Base-by-base conservation (phyloP, 83 land plant genomes). In the Picea abies region DNA sequence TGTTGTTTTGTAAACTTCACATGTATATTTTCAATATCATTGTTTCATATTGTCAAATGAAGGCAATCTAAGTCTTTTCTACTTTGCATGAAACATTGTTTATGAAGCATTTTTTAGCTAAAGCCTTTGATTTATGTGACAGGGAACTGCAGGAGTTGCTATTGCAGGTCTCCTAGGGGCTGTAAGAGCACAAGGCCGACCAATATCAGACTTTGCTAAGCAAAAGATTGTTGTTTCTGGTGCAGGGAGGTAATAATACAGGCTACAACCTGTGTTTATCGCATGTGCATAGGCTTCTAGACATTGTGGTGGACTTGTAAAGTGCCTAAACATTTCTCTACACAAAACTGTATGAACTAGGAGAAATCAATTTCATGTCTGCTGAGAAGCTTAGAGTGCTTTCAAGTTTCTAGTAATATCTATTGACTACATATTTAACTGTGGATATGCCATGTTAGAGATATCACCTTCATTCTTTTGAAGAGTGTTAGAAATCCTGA, bases 131-230 rank as follows among this genome's bases (percentile, higher is more conserved):
- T 35, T 80, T 61, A 32, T 70, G 47, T 16, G 63, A 32, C 82
- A 97, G 99, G 99, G 99, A 72, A 98, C 99, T 22, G 99, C 99
- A 49, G 99, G 99, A 32, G 98, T 97, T 84, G 99, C 98, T 19
- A 88, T 97, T 78, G 99, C 98, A 81, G 97, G 99, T 41, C 94
- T 97, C 83, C 83, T 97, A 75, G 98, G 99, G 79, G 98, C 98
- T 49, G 99, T 97, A 23, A 90, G 98, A 78, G 98, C 99, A 41
- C 98, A 92, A 88, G 96, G 99, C 80, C 85, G 85, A 44, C 93
- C 99, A 76, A 95, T 97, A 90, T 89, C 90, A 70, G 96, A 95
- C 75, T 90, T 97, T 81, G 97, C 94, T 69, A 92, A 94, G 86
- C 93, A 90, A 85, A 97, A 94, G 82, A 97, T 97, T 73, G 99